Percentiles rank a stretch among this genome's conserved stretches.
These are phyloP conservation scores for Aurifilum marmelostoma DNA, from an alignment of 2,329 filamentous ascomycete genomes.

Conservation along the genomic window DNA sequence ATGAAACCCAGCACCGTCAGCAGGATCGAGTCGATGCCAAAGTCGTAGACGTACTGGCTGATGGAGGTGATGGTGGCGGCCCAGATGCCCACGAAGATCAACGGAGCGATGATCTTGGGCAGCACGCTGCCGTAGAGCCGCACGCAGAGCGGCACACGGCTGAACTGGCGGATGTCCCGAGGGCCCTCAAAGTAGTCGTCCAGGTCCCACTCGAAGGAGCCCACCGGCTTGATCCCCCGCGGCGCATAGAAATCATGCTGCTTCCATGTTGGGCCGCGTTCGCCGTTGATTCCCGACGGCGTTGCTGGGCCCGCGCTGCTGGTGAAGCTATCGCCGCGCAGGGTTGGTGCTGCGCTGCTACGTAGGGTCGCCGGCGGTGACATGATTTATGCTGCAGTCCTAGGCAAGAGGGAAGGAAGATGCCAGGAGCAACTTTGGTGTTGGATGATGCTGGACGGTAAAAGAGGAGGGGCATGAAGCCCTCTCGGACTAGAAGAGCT, in stretches of 20 bases:
- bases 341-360: not conserved
- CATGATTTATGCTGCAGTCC: not conserved
- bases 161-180: conserved; percentile 71
- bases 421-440: no score
- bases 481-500: not conserved
- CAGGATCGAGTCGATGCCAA: conserved; percentile 63
- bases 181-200: conserved; percentile 69
- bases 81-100: conserved; percentile 66
- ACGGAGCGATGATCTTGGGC: conserved; percentile 73
- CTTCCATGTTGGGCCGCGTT: conserved; percentile 8
- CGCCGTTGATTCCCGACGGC: not conserved
- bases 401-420: no score
- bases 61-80: conserved; percentile 66
- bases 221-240: conserved; percentile 3
- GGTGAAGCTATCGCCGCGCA: conserved; percentile 6
- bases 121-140: conserved; percentile 76
- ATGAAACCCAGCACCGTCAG: conserved; percentile 82
- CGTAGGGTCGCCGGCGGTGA: conserved; percentile 7
- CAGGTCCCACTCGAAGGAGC: conserved; percentile 42
- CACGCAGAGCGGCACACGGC: conserved; percentile 76
- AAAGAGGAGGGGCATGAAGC: no score
- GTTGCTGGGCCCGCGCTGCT: conserved; percentile 4
- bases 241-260: conserved; percentile 17
- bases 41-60: conserved; percentile 45
- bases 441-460: not conserved